Evolutionary conservation across 805 yeast species (phyloP).

Genomic region (Candida loeiensis): DNA sequence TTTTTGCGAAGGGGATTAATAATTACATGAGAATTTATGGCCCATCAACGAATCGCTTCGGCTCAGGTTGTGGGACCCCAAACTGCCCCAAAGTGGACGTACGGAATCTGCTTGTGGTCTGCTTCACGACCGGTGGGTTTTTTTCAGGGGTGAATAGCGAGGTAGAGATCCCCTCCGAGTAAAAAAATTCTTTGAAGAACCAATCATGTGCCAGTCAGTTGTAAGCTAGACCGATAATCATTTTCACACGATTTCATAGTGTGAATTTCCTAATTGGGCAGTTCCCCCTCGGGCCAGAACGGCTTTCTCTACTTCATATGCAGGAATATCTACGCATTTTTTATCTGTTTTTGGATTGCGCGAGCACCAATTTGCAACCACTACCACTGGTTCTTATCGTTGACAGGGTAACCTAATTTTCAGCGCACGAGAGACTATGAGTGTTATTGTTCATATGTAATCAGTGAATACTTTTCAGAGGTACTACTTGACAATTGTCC

Average conservation of each 20-base stretch:
- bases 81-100: too few relatives aligned
- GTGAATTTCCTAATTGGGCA: not conserved
- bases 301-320: not conserved
- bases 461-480: not conserved
- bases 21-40: too few relatives aligned
- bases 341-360: not conserved
- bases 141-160: not conserved
- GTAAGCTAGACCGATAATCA: slow-evolving; percentile 1
- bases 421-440: too few relatives aligned
- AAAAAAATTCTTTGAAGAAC: not conserved
- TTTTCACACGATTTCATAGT: not conserved
- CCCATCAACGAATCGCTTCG: too few relatives aligned
- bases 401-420: not conserved
- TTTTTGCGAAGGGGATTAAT: slow-evolving; percentile 2
- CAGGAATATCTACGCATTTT: not conserved
- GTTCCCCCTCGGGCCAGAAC: not conserved
- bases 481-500: too few relatives aligned
- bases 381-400: not conserved
- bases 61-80: too few relatives aligned
- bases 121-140: too few relatives aligned
- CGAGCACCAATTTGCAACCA: not conserved
- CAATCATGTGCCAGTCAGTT: slow-evolving; percentile 1
- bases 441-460: not conserved
- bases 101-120: too few relatives aligned
- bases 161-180: not conserved